Base-by-base conservation (phyloP, 2,329 filamentous ascomycete species). In the Ophiostoma tasmaniense region DNA sequence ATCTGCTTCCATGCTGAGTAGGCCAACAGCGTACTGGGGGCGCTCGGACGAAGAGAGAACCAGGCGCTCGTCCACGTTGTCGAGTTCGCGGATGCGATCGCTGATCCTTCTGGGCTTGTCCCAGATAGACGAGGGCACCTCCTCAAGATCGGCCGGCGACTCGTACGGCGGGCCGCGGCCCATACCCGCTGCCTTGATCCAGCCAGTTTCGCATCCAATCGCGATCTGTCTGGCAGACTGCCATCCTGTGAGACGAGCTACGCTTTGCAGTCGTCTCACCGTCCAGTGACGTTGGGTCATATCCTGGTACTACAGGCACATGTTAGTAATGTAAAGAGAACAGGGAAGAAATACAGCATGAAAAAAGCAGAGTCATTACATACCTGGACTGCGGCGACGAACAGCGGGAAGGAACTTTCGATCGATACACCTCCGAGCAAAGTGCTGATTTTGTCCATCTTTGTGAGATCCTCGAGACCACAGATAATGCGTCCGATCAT, bases 211-310 rank as follows among this genome's bases (percentile, higher is more conserved):
- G 77, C 92, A 96, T 1, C 92, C 93, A 66, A 86, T 83, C 0
- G 92, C 92, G 72, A 97, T 94, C 55, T 93, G 87, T 42, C 87
- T 85, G 1, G 92, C 90, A 1, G 90, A 92, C 74, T 92, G 90
- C 90, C 92, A 97, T 0, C 95, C 95, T 0, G 92, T 97, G 8
- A 95, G 82, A 1, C 89, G 86, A 2, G 90, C 87, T 52, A 96
- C 89, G 73, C 92, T 89, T 73, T 88, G 85, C 68, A 97, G 83
- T 35, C 90, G 87, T 42, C 84, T 83, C 72, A 97, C 84, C 0
- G 90, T 85, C 91, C 92, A 96, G 69, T 85, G 84, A 0, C 95
- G 87, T 75, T 98, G 93, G 0, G 79, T 80, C 4, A 87, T 77
- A 70, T 91, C 86, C 74, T 87, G 87, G 76, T 88, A 96, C 83